Conservation (phyloP, 192 early-diverging fungal species). For the Bifiguratus adelaidae region DNA sequence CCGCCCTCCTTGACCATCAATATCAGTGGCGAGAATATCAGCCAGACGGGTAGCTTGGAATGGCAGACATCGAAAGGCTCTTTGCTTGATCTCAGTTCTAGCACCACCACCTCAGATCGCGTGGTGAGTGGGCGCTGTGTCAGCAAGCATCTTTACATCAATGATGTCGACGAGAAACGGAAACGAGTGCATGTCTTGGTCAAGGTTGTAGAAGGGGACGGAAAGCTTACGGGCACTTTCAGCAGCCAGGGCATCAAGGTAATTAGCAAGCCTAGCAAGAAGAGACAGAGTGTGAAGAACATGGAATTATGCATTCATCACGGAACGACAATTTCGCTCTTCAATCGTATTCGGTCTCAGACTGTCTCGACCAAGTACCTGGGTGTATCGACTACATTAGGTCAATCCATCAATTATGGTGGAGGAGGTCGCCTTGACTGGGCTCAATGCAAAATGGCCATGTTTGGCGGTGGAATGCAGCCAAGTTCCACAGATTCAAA, state of each 20-base stretch:
- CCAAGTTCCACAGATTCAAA: neutral
- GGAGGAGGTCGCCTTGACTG: conserved; percentile 12
- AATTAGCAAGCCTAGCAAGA: conserved; percentile 89
- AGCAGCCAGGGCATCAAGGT: conserved; percentile 76
- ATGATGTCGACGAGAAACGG: conserved; percentile 76
- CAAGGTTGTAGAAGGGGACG: conserved; percentile 53
- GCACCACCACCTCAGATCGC: conserved; percentile 23
- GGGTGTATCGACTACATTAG: conserved; percentile 36
- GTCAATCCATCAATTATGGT: conserved; percentile 15
- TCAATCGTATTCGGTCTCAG: conserved; percentile 84
- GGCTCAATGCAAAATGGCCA: no score
- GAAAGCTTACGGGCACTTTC: conserved; percentile 52
- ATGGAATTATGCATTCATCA: conserved; percentile 79
- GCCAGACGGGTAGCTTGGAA: conserved; percentile 39
- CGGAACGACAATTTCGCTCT: conserved; percentile 76
- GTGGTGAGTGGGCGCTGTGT: conserved; percentile 64
- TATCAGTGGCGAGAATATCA: conserved; percentile 43
- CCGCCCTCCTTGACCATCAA: conserved; percentile 44
- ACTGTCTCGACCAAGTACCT: conserved; percentile 85
- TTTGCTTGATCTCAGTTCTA: conserved; percentile 28
- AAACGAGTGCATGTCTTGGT: conserved; percentile 69
- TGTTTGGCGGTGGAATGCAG: no score
- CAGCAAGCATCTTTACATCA: conserved; percentile 76
- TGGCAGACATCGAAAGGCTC: conserved; percentile 38
- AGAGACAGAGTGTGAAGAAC: conserved; percentile 77